Percentiles rank a stretch among this genome's conserved stretches.
Conservation (phyloP, 2,329 filamentous ascomycete species). For the Hypocrella siamensis region DNA sequence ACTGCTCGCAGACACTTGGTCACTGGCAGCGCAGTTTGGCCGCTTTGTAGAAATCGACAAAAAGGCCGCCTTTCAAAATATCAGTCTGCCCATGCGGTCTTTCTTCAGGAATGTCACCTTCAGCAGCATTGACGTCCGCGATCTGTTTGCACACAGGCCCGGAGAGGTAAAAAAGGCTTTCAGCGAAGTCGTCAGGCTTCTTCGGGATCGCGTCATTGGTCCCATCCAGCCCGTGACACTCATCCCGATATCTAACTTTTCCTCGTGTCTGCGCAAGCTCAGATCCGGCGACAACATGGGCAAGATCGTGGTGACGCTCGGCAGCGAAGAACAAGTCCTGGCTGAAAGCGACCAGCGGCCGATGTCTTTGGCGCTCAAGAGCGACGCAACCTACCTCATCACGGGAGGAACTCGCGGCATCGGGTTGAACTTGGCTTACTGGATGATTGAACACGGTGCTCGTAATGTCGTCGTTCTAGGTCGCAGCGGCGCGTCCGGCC, state of each 20-base stretch:
- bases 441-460: slow-evolving; percentile 3
- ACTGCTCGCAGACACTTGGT: slow-evolving; percentile 9
- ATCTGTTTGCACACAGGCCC: slow-evolving; percentile 3
- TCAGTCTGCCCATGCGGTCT: slow-evolving; percentile 15
- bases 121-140: slow-evolving; percentile 21
- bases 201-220: slow-evolving; percentile 1
- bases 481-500: slow-evolving; percentile 4
- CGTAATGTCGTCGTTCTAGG: slow-evolving; percentile 2
- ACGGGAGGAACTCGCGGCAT: slow-evolving; percentile 4
- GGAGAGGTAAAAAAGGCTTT: slow-evolving; percentile 5
- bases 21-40: slow-evolving; percentile 14
- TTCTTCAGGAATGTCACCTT: slow-evolving; percentile 24
- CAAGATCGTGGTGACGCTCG: slow-evolving; percentile 20
- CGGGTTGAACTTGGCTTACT: slow-evolving; percentile 1
- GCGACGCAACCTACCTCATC: slow-evolving; percentile 3
- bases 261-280: slow-evolving; percentile 22
- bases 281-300: slow-evolving; percentile 22
- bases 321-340: slow-evolving; percentile 4
- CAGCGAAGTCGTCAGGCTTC: slow-evolving; percentile 5
- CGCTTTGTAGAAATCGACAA: slow-evolving; percentile 21
- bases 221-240: slow-evolving; percentile 2
- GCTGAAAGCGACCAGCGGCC: slow-evolving; percentile 3
- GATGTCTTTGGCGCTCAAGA: neutral
- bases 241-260: slow-evolving; percentile 14
- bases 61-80: slow-evolving; percentile 18